Base-by-base conservation (phyloP, 306 rosid species). In the Sindora glabra region DNA sequence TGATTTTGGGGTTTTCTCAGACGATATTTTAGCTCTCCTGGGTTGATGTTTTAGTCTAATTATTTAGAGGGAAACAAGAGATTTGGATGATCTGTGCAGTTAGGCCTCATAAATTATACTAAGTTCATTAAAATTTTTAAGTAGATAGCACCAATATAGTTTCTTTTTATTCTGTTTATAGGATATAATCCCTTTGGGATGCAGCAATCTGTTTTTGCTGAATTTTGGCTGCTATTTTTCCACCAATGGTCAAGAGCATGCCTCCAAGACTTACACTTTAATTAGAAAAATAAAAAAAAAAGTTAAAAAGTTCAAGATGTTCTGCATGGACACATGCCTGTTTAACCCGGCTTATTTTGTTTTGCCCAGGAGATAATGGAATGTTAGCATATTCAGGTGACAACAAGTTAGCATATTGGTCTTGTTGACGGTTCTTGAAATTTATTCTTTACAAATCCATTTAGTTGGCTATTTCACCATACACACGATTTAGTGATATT, bases 171-270 rank as follows among this genome's bases (percentile, higher is more conserved):
- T 57, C 32, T 46, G 49, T 5, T 30, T 53, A 51, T 44, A 42
- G 56, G 75, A 11, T 51, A 69, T 26, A 42, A 26, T 17, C 50
- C 33, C 17, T 51, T n/a, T n/a, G n/a, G n/a, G n/a, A n/a, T n/a
- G n/a, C n/a, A n/a, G n/a, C n/a, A n/a, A n/a, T n/a, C n/a, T n/a
- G n/a, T n/a, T n/a, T n/a, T n/a, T n/a, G n/a, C n/a, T n/a, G n/a
- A n/a, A n/a, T n/a, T n/a, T n/a, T n/a, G n/a, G n/a, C n/a, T n/a
- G n/a, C n/a, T n/a, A n/a, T n/a, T n/a, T n/a, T n/a, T n/a, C n/a
- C n/a, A n/a, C n/a, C n/a, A n/a, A n/a, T n/a, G n/a, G n/a, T n/a
- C n/a, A n/a, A n/a, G n/a, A n/a, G n/a, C n/a, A n/a, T n/a, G n/a
- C n/a, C n/a, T n/a, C n/a, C n/a, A n/a, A n/a, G n/a, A n/a, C n/a